A percentile compares a stretch with the other conserved stretches of the same genome.
Evolutionary conservation across 192 early-diverging fungal species (phyloP).

Genomic region (Phlyctochytrium arcticum): DNA sequence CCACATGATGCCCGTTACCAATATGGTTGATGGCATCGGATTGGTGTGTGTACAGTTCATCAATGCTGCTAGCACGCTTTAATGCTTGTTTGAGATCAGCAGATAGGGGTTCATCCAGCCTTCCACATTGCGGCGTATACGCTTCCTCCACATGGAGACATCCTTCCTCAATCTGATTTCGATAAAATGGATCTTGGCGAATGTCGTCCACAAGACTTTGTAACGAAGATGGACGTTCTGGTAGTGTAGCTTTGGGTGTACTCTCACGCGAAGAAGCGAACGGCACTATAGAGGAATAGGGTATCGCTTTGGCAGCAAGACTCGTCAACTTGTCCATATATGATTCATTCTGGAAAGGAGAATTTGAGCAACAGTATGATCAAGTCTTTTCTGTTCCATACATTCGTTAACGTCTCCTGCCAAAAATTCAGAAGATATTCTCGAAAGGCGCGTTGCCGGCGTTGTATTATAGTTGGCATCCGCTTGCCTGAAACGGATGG

Average conservation of each 20-base stretch:
- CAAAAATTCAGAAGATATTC: conserved; percentile 6
- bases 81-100: conserved; percentile 16
- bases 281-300: too few relatives aligned
- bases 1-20: conserved; percentile 45
- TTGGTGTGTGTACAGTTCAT: conserved; percentile 68
- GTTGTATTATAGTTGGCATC: not conserved
- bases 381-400: too few relatives aligned
- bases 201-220: conserved; percentile 4
- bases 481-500: too few relatives aligned
- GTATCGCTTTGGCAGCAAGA: not conserved
- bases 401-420: too few relatives aligned
- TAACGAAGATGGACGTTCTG: not conserved
- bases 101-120: conserved; percentile 24
- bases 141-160: conserved; percentile 1
- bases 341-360: not conserved
- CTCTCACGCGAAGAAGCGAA: not conserved
- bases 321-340: not conserved
- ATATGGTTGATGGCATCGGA: conserved; percentile 57
- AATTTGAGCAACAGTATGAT: too few relatives aligned
- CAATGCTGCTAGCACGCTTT: conserved; percentile 26
- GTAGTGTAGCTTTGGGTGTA: not conserved
- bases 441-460: conserved; percentile 13
- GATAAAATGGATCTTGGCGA: conserved; percentile 35
- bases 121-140: not conserved
- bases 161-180: conserved; percentile 32